Conservation (phyloP, 1,139 yeast genomes). For the Geotrichum carabidarum region DNA sequence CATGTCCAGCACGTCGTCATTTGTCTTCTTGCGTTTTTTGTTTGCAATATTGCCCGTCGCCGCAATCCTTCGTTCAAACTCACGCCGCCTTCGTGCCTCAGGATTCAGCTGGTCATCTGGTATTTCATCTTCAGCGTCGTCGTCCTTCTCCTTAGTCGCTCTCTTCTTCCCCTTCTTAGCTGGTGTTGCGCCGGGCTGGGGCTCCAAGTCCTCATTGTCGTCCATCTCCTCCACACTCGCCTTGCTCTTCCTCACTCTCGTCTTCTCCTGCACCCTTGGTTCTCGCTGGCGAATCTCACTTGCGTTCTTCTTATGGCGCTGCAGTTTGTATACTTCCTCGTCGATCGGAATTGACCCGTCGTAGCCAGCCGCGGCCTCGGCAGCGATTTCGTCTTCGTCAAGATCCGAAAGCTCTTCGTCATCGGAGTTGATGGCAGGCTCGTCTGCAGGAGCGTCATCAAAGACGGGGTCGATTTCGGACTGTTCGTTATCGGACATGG, state of each 20-base stretch:
- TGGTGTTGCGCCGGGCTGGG: constrained; percentile 7
- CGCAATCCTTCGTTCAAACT: constrained; percentile 75
- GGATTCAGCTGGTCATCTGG: constrained; percentile 38
- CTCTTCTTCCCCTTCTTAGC: constrained; percentile 15
- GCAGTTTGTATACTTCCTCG: constrained; percentile 41
- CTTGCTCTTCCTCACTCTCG: constrained; percentile 23
- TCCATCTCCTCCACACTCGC: constrained; percentile 26
- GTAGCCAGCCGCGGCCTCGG: constrained; percentile 22
- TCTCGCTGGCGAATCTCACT: constrained; percentile 20
- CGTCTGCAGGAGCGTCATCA: constrained; percentile 15
- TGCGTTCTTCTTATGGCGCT: constrained; percentile 36
- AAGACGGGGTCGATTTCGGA: constrained; percentile 9
- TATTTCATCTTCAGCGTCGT: constrained; percentile 31
- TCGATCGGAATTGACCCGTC: constrained; percentile 36
- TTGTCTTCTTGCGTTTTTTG: constrained; percentile 48
- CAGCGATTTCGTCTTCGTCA: constrained; percentile 40
- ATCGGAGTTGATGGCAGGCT: background rate
- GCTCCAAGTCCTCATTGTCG: constrained; percentile 32
- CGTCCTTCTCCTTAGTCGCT: constrained; percentile 24
- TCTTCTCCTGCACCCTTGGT: constrained; percentile 21
- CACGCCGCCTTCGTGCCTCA: constrained; percentile 58
- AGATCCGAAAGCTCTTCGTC: constrained; percentile 24
- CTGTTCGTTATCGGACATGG: constrained; percentile 14
- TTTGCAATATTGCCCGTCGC: constrained; percentile 60
- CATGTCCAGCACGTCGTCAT: constrained; percentile 88